Conservation (phyloP, 805 yeast species). For the Yarrowia alimentaria region DNA sequence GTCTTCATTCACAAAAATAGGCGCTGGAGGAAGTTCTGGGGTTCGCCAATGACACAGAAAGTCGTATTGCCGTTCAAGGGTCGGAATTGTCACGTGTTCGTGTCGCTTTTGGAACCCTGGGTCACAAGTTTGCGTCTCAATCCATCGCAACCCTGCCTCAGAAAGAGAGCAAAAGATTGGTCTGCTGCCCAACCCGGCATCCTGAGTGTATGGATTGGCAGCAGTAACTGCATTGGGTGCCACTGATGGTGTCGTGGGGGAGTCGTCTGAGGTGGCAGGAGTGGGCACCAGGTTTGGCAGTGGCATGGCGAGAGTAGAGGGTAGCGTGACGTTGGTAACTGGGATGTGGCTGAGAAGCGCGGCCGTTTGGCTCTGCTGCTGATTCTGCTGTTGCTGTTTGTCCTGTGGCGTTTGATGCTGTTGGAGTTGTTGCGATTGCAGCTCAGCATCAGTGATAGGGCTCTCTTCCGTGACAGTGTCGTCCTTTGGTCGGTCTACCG, state of each 20-base stretch:
- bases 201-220: not conserved
- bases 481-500: too few species aligned
- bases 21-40: not conserved
- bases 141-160: conserved; percentile 8
- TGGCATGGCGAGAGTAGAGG: too few species aligned
- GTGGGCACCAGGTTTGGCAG: too few species aligned
- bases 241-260: not conserved
- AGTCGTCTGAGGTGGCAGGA: not conserved
- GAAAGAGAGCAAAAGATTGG: conserved; percentile 4
- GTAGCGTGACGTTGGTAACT: too few species aligned
- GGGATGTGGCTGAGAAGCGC: too few species aligned
- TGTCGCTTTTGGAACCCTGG: conserved; percentile 17
- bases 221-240: not conserved
- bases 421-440: too few species aligned
- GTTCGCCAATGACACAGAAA: not conserved
- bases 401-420: too few species aligned
- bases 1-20: conserved; percentile 2
- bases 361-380: too few species aligned
- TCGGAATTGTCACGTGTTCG: not conserved
- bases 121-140: conserved; percentile 19
- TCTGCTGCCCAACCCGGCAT: conserved; percentile 1
- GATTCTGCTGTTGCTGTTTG: too few species aligned
- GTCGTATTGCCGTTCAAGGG: not conserved
- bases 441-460: too few species aligned
- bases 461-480: too few species aligned